Evolutionary conservation across 169 alveolate genomes (phyloP).

Genomic region (Blepharisma undulans): DNA sequence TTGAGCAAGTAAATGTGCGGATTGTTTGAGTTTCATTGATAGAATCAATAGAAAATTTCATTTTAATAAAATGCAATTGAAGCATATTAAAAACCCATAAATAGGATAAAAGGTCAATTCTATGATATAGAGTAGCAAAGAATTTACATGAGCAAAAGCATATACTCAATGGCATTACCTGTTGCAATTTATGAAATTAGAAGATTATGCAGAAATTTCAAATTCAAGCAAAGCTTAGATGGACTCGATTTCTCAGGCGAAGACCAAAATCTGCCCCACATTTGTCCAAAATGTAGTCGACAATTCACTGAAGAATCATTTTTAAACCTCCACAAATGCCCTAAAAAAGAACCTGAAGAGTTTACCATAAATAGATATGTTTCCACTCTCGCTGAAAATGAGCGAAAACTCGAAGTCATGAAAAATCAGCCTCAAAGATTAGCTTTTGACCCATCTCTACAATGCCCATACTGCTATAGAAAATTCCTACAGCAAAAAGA

Average conservation of each 20-base stretch:
- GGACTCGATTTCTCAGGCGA: not conserved
- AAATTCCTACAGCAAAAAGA: not conserved
- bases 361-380: not conserved
- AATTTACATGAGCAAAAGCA: too few species aligned
- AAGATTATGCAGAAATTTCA: too few species aligned
- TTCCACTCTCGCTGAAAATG: not conserved
- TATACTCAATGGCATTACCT: too few species aligned
- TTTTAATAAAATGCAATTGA: not conserved
- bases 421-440: not conserved
- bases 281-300: not conserved
- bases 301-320: not conserved
- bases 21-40: slow-evolving; percentile 1
- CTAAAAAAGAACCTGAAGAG: not conserved
- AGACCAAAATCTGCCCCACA: not conserved
- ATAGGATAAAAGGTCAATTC: too few species aligned
- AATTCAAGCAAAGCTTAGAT: not conserved
- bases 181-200: too few species aligned
- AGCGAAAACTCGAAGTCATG: not conserved
- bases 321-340: not conserved
- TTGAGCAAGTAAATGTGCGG: not conserved
- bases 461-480: not conserved
- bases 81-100: not conserved
- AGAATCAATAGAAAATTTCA: not conserved
- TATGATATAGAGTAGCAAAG: too few species aligned
- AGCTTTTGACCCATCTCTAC: not conserved